Evolutionary conservation across 164 flowering plant genomes (phyloP).

Genomic region (Litsea cubeba): DNA sequence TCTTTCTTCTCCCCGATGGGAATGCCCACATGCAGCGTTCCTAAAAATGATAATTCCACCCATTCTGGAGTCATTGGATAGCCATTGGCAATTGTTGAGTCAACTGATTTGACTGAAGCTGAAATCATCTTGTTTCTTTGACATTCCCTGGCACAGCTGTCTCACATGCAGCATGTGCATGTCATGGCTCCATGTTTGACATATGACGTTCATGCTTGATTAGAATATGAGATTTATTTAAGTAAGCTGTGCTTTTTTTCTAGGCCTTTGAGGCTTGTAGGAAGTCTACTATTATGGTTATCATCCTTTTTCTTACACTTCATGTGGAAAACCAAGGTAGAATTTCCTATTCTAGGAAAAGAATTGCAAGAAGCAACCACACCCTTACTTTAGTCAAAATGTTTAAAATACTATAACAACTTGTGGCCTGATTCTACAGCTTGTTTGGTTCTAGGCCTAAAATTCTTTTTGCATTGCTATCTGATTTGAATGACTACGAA

Average conservation of each 20-base stretch:
- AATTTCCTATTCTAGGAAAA: background rate
- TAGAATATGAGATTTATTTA: background rate
- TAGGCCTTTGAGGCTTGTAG: too few species aligned
- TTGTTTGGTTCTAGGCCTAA: too few species aligned
- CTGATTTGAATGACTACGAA: too few species aligned
- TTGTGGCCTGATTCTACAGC: too few species aligned
- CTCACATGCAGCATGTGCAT: background rate
- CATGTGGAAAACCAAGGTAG: background rate
- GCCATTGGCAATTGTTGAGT: too few species aligned
- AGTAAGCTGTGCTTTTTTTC: too few species aligned
- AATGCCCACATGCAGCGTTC: background rate
- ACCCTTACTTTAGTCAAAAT: background rate
- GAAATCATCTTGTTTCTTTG: background rate
- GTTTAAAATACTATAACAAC: too few species aligned
- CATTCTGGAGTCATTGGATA: background rate
- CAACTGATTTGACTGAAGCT: background rate
- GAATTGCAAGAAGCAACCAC: background rate
- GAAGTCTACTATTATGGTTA: too few species aligned
- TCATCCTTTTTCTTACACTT: too few species aligned
- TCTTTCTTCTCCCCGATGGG: background rate
- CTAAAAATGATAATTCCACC: background rate
- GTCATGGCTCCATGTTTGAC: background rate
- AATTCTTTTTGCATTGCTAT: too few species aligned
- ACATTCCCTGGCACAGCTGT: background rate
- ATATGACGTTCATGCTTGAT: background rate